Conservation (phyloP, 257 asterid genomes). For the Forsythia suspensa region DNA sequence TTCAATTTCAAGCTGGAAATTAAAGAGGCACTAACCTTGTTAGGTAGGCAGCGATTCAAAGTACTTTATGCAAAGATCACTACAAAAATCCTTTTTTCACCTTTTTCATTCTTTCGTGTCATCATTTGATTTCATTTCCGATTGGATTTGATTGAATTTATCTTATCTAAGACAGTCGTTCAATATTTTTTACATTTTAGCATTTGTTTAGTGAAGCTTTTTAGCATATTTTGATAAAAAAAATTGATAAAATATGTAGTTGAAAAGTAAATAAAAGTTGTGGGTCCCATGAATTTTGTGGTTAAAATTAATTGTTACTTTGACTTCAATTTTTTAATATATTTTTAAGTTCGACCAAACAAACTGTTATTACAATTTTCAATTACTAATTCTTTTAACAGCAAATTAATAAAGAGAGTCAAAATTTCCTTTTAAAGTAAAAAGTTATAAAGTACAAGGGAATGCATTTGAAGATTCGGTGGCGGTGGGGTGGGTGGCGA, state of each 20-base stretch:
- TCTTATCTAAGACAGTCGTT: background rate
- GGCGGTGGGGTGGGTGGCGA: background rate
- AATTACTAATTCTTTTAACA: background rate
- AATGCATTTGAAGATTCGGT: background rate
- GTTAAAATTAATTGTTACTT: no score
- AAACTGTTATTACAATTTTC: background rate
- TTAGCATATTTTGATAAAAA: no score
- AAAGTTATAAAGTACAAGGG: background rate
- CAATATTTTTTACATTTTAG: no score
- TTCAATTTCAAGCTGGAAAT: background rate
- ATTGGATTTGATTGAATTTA: constrained; percentile 20
- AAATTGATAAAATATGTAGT: no score
- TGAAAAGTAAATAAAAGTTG: no score
- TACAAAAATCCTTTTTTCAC: background rate
- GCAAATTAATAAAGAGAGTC: background rate
- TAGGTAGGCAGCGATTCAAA: background rate
- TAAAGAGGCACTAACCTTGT: background rate
- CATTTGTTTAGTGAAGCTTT: no score
- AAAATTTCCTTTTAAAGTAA: background rate
- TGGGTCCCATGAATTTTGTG: no score
- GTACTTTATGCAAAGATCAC: background rate
- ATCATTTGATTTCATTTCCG: no score
- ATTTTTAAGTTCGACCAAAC: no score
- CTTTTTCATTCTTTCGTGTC: background rate
- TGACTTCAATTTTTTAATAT: no score